phyloP scores from a whole-genome alignment of 306 rosid species.

The Casuarina cunninghamiana region DNA sequence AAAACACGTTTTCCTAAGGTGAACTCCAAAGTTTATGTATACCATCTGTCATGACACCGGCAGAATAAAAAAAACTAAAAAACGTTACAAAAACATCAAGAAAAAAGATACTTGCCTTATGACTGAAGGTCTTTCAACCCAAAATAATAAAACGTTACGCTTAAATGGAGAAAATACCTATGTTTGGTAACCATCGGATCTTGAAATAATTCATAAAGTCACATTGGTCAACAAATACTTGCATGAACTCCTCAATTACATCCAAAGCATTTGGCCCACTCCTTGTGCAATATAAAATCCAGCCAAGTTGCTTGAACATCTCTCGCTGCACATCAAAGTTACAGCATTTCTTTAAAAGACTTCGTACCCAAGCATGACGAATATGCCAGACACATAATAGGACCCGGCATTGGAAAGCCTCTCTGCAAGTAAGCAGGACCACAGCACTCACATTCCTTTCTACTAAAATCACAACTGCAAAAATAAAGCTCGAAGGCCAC shows the following conservation, averaged over 20 bases:
- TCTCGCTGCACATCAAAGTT: constrained; percentile 64
- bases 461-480: background rate
- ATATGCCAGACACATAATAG: constrained; percentile 68
- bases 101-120: constrained; percentile 7
- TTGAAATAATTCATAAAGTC: constrained; percentile 69
- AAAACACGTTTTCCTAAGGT: background rate
- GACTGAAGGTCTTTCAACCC: constrained; percentile 16
- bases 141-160: constrained; percentile 15
- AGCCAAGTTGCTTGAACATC: constrained; percentile 64
- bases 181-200: constrained; percentile 54
- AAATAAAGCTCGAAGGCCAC: constrained; percentile 10
- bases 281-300: constrained; percentile 64
- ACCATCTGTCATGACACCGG: background rate
- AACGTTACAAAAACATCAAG: background rate
- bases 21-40: background rate
- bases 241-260: constrained; percentile 73
- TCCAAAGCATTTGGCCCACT: constrained; percentile 55
- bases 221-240: constrained; percentile 77
- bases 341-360: constrained; percentile 57
- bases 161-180: constrained; percentile 50
- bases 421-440: constrained; percentile 54
- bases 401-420: constrained; percentile 67
- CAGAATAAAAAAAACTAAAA: background rate
- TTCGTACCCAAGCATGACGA: constrained; percentile 69
- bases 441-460: constrained; percentile 15